Conservation (phyloP, 371 early-diverging fungal genomes). For the Mortierella sp. region DNA sequence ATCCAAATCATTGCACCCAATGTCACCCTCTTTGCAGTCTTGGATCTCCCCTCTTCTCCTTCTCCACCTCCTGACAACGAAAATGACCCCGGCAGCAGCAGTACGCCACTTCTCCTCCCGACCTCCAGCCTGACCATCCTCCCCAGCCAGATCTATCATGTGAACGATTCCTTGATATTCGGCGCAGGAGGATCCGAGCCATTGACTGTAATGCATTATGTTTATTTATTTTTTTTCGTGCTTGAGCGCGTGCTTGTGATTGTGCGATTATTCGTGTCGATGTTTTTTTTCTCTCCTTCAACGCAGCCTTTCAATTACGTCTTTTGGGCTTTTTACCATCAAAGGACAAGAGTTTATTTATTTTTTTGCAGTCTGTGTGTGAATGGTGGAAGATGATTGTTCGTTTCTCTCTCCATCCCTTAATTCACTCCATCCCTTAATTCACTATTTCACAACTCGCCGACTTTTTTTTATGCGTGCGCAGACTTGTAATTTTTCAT, state of each 20-base stretch:
- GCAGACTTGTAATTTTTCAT: not conserved
- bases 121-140: conserved; percentile 31
- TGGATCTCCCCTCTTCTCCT: conserved; percentile 20
- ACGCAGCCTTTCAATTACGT: not conserved
- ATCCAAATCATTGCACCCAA: conserved; percentile 51
- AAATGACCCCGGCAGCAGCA: conserved; percentile 4
- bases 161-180: conserved; percentile 43
- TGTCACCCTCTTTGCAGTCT: conserved; percentile 46
- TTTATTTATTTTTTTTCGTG: not conserved
- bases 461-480: not conserved
- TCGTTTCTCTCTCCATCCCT: not conserved
- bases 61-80: not conserved
- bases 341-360: not conserved
- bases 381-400: not conserved
- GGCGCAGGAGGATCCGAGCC: conserved; percentile 46
- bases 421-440: not conserved
- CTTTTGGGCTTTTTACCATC: conserved; percentile 12
- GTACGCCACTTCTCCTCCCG: conserved; percentile 34
- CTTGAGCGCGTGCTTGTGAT: too few species aligned
- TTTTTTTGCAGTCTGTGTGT: not conserved
- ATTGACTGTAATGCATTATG: conserved; percentile 23
- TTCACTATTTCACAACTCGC: not conserved
- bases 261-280: not conserved
- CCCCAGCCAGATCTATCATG: conserved; percentile 42
- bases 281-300: not conserved